phyloP scores from a whole-genome alignment of 495 filamentous ascomycete genomes.

The Aspergillus egyptiacus region DNA sequence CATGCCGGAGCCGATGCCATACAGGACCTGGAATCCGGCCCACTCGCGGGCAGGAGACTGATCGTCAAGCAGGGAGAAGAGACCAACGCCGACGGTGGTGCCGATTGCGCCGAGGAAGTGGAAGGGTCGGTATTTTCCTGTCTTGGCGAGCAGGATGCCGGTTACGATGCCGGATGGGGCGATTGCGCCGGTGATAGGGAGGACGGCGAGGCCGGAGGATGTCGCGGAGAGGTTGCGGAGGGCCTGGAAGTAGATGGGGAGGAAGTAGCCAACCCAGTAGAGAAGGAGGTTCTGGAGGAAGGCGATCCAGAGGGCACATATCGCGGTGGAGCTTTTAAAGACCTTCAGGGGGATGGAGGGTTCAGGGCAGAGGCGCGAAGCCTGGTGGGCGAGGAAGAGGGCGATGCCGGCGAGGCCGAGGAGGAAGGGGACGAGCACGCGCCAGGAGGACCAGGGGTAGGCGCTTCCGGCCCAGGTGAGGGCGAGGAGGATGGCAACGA shows the following conservation, averaged over 20 bases:
- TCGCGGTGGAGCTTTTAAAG: conserved; percentile 42
- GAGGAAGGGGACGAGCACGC: too few species aligned
- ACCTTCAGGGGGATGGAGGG: conserved; percentile 45
- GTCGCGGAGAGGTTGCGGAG: conserved; percentile 43
- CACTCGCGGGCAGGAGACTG: conserved; percentile 36
- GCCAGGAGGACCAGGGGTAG: too few species aligned
- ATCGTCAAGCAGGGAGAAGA: conserved; percentile 42
- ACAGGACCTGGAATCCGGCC: conserved; percentile 43
- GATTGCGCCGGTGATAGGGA: conserved; percentile 46
- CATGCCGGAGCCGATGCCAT: conserved; percentile 43
- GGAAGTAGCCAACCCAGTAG: conserved; percentile 40
- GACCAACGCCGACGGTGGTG: conserved; percentile 40
- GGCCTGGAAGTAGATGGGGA: conserved; percentile 48
- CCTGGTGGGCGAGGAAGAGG: too few species aligned
- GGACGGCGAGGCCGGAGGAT: conserved; percentile 38
- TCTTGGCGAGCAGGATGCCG: conserved; percentile 36
- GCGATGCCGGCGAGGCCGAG: too few species aligned
- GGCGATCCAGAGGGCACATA: conserved; percentile 34
- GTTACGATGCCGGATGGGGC: conserved; percentile 40
- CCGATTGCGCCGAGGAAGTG: conserved; percentile 47
- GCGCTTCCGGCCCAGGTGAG: conserved; percentile 52
- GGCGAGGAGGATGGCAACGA: conserved; percentile 45
- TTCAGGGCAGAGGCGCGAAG: conserved; percentile 24
- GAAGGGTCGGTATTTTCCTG: conserved; percentile 43
- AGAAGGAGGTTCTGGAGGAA: conserved; percentile 46